Evolutionary conservation across 768 basidiomycete species (phyloP).

Genomic region (Mycena metata): DNA sequence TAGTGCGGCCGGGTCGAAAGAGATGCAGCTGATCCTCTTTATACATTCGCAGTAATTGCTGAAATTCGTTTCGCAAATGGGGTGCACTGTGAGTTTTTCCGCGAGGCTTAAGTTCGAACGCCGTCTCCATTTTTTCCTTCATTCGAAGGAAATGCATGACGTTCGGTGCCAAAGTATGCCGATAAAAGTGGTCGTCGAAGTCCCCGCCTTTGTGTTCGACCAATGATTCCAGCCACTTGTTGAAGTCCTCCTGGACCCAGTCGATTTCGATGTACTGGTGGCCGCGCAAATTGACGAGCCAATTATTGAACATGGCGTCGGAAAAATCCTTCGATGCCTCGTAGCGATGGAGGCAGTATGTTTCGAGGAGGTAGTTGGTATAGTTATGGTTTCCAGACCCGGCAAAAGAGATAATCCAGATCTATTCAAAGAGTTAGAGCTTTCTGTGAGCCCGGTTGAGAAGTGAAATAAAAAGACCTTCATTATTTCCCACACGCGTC

Average conservation of each 20-base stretch:
- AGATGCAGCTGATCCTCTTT: conserved; percentile 26
- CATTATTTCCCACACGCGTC: no score
- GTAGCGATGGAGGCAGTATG: conserved; percentile 32
- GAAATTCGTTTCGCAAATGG: conserved; percentile 28
- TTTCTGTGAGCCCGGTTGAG: no score
- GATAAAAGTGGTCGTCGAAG: conserved; percentile 18
- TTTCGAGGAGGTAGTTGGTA: conserved; percentile 21
- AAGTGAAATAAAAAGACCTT: no score
- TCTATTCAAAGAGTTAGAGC: no score
- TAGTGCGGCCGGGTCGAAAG: conserved; percentile 22
- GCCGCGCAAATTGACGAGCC: conserved; percentile 35
- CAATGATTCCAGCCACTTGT: conserved; percentile 35
- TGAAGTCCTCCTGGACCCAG: conserved; percentile 37
- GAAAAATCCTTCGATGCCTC: conserved; percentile 26
- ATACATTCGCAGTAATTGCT: conserved; percentile 20
- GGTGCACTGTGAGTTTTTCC: background rate
- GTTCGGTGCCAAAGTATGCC: conserved; percentile 26
- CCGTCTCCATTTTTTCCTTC: conserved; percentile 25
- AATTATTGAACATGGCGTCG: conserved; percentile 32
- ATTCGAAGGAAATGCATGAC: conserved; percentile 29
- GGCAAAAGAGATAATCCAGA: no score
- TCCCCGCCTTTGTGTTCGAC: conserved; percentile 3
- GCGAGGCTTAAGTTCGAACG: conserved; percentile 20
- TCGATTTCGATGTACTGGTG: conserved; percentile 17
- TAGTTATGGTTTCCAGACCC: no score